Conservation (phyloP, 1,139 yeast species). For the Lodderomyces margitis region DNA sequence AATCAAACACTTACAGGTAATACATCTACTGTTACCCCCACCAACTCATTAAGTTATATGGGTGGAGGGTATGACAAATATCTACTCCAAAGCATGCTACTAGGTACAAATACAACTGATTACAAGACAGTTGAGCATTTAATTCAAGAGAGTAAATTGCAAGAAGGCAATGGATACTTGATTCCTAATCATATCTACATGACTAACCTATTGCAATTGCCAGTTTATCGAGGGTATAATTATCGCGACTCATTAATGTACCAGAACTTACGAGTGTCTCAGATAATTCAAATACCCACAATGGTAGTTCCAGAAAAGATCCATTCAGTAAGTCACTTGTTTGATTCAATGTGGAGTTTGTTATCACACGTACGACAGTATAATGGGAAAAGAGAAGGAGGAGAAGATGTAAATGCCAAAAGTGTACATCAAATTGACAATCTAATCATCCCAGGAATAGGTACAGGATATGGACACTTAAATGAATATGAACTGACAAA, state of each 20-base stretch:
- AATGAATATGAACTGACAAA: conserved; percentile 19
- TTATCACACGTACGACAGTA: conserved; percentile 10
- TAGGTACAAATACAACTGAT: conserved; percentile 8
- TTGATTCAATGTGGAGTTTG: conserved; percentile 24
- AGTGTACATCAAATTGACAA: conserved; percentile 7
- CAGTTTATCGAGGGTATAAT: conserved; percentile 8
- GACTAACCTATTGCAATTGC: conserved; percentile 11
- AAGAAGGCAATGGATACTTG: conserved; percentile 20
- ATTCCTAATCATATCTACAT: conserved; percentile 19
- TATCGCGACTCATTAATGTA: conserved; percentile 10
- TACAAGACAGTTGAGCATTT: conserved; percentile 16
- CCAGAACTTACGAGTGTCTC: conserved; percentile 13
- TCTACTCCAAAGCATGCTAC: conserved; percentile 18
- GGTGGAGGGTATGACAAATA: conserved; percentile 29
- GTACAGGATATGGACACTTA: conserved; percentile 28
- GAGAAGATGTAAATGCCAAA: not conserved
- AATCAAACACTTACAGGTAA: conserved; percentile 7
- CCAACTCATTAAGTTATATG: conserved; percentile 27
- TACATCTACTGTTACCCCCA: conserved; percentile 21
- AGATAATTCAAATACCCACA: conserved; percentile 16
- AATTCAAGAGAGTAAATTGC: conserved; percentile 18
- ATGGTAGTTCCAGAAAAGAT: conserved; percentile 19
- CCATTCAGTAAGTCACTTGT: conserved; percentile 11
- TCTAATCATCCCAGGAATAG: conserved; percentile 29
- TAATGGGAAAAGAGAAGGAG: not conserved